Evolutionary conservation across 2,329 filamentous ascomycete species (phyloP), one percentile per base, ranked within the genome.

Genomic region (Penicillium frequentans): DNA sequence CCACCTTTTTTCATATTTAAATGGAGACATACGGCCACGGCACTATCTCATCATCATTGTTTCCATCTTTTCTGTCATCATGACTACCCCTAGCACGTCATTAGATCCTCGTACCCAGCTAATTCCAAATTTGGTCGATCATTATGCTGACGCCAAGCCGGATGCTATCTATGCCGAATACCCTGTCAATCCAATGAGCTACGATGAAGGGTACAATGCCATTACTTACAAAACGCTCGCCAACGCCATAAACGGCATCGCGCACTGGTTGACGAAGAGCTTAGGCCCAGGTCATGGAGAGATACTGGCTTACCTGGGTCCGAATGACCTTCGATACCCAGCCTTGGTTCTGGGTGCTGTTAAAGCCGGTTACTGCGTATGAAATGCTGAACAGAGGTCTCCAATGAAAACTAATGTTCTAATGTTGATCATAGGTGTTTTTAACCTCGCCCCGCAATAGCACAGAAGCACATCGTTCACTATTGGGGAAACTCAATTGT

Each of bases 281-380:
- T 67, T 76, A 44, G 73, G 73, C 3, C 62, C 67, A 35, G 68
- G 70, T 23, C 66, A 56, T 53, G 61, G 56, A 5, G 67, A 75
- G 42, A 70, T 70, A 3, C 49, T 79, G 11, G 66, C 77, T 0
- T 80, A 78, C 53, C 60, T 79, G 11, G 77, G 77, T 0, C 72
- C 74, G 2, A 76, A 71, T 52, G 77, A 80, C 62, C 52, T 75
- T 7, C 65, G 77, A 29, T 77, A 78, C 46, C 60, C 69, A 3
- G 66, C 72, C 3, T 46, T 80, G 31, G 59, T 75, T 4, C 54
- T 77, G n/a, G 76, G 69, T 3, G 73, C 75, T 27, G 63, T 77
- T 47, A 76, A 76, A 58, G 64, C 69, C 5, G 70, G 73, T 27
- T 75, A 76, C 52, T 59, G 57, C 21, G 62, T 70, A 49, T 49